Evolutionary conservation across 805 yeast genomes (phyloP).

Genomic region (Blastobotrys robertii): DNA sequence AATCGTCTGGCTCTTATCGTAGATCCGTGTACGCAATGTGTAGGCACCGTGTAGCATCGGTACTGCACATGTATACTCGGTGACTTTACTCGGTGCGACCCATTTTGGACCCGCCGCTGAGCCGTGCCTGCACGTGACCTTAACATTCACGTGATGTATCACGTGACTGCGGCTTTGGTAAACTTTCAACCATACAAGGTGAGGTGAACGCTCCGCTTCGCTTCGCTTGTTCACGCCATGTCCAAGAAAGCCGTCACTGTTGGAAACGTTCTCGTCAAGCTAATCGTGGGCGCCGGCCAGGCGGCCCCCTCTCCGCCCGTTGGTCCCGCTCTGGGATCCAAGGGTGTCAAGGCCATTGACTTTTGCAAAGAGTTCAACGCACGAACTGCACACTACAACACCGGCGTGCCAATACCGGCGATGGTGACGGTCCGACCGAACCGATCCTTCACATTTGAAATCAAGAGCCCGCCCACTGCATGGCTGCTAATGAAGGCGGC

Average conservation of each 20-base stretch:
- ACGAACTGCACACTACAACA: constrained; percentile 75
- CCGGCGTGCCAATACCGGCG: constrained; percentile 88
- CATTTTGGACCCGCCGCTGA: not conserved
- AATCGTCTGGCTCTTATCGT: no score
- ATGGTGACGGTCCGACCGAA: constrained; percentile 84
- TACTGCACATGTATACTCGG: not conserved
- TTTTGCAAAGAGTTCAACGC: constrained; percentile 98
- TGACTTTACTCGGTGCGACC: not conserved
- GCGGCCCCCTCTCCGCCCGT: constrained; percentile 99
- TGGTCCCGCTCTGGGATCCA: constrained; percentile 97
- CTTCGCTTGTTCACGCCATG: constrained; percentile 16
- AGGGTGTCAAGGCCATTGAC: constrained; percentile 97
- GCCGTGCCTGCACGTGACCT: not conserved
- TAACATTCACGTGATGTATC: not conserved
- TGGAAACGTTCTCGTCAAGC: constrained; percentile 67
- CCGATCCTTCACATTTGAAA: constrained; percentile 74
- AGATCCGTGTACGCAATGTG: no score
- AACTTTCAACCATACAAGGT: not conserved
- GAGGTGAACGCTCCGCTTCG: not conserved
- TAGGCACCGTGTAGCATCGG: no score
- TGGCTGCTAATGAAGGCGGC: constrained; percentile 79
- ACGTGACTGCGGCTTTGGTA: not conserved
- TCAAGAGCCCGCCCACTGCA: constrained; percentile 87
- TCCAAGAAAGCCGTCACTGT: constrained; percentile 28
- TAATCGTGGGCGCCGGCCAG: constrained; percentile 92